Conservation (phyloP, 306 rosid species). For the Acacia confusa region DNA sequence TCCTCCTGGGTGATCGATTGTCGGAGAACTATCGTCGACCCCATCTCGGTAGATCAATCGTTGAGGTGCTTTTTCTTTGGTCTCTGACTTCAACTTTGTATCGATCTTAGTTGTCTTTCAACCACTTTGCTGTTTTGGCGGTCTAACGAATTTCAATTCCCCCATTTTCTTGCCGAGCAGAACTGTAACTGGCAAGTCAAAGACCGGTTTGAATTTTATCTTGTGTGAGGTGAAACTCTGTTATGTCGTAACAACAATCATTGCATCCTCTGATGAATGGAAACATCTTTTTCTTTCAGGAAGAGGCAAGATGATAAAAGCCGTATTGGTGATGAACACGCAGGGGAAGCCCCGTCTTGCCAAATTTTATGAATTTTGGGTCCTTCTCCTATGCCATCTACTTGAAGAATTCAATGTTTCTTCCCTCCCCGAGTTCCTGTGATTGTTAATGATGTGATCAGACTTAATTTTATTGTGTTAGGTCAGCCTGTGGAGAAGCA, state of each 20-base stretch:
- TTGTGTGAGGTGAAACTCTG: neutral
- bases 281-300: slow-evolving; percentile 5
- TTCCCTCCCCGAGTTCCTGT: neutral
- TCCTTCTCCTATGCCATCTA: slow-evolving; percentile 31
- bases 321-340: slow-evolving; percentile 88
- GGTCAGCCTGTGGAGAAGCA: slow-evolving; percentile 84
- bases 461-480: slow-evolving; percentile 32
- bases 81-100: neutral
- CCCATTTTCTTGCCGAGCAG: neutral
- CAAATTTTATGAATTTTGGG: slow-evolving; percentile 84
- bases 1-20: neutral
- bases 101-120: neutral
- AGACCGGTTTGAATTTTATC: neutral
- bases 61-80: neutral
- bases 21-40: slow-evolving; percentile 24
- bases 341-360: slow-evolving; percentile 93
- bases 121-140: neutral
- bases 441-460: slow-evolving; percentile 11
- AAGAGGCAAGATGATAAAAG: slow-evolving; percentile 60
- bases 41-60: neutral
- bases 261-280: neutral
- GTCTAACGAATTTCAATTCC: neutral
- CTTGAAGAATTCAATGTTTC: neutral
- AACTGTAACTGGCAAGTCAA: neutral
- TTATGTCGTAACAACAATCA: neutral